These are phyloP conservation scores for Hura crepitans DNA, from an alignment of 441 rosid genomes.

Conservation along the genomic window DNA sequence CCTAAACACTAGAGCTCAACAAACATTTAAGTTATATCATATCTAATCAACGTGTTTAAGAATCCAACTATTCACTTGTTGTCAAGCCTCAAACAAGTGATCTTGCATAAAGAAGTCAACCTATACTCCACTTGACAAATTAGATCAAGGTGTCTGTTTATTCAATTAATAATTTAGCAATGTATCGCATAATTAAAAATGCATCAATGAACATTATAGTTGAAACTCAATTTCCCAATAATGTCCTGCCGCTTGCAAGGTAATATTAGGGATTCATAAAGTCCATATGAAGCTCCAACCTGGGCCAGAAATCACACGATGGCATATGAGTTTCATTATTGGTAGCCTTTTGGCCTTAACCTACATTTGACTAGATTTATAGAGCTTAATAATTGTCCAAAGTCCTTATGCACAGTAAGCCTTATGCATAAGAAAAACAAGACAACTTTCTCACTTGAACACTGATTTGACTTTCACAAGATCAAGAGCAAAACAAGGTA, in stretches of 20 bases:
- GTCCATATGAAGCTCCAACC: neutral
- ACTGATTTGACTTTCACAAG: neutral
- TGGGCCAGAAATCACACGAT: neutral
- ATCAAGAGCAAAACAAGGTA: neutral
- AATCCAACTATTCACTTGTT: neutral
- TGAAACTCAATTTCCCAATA: neutral
- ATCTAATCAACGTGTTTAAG: neutral
- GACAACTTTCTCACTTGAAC: neutral
- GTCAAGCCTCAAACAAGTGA: too few relatives aligned
- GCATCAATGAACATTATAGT: neutral
- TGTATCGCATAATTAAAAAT: neutral
- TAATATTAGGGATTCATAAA: neutral
- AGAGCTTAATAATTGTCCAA: neutral
- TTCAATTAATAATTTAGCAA: neutral
- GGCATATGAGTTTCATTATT: neutral
- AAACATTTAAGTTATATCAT: neutral
- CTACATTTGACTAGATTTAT: neutral
- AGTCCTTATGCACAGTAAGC: neutral
- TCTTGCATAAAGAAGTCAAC: too few relatives aligned
- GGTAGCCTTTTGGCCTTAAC: neutral
- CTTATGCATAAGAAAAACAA: neutral
- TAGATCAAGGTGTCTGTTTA: neutral
- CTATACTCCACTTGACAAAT: neutral
- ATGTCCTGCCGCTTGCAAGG: neutral
- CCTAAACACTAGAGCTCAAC: neutral